Conservation (phyloP, 2,329 filamentous ascomycete genomes). For the Penicillium oxalicum region DNA sequence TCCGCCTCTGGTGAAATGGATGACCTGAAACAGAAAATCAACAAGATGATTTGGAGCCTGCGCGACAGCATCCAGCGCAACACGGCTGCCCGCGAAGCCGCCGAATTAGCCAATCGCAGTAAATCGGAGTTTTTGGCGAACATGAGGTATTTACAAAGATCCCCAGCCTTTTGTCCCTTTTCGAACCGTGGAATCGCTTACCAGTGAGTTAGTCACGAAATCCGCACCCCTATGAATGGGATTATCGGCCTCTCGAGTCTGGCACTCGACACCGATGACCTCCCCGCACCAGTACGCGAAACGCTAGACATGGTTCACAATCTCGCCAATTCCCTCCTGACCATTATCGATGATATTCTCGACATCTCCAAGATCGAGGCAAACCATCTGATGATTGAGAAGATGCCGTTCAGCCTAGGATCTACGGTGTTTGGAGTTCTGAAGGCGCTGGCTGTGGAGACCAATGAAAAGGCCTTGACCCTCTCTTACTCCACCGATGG, state of each 20-base stretch:
- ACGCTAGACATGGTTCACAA: conserved; percentile 97
- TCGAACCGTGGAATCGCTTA: conserved; percentile 1
- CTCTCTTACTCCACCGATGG: conserved; percentile 86
- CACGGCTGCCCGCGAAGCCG: conserved; percentile 84
- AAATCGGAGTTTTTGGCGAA: conserved; percentile 96
- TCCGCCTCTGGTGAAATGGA: conserved; percentile 97
- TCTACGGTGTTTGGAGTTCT: conserved; percentile 94
- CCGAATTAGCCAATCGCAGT: conserved; percentile 89
- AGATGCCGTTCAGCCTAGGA: conserved; percentile 86
- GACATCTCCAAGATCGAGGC: conserved; percentile 73
- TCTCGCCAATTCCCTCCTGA: conserved; percentile 83
- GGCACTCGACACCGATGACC: conserved; percentile 82
- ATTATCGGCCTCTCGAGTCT: conserved; percentile 95
- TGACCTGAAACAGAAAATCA: conserved; percentile 94
- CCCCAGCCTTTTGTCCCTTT: not conserved
- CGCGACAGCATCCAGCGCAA: conserved; percentile 92
- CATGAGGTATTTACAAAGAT: conserved; percentile 54
- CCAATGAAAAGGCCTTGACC: conserved; percentile 88
- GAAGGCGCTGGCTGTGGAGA: conserved; percentile 86
- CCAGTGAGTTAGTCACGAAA: conserved; percentile 62
- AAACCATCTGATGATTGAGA: conserved; percentile 91
- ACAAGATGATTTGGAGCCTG: conserved; percentile 92
- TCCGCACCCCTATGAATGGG: conserved; percentile 90
- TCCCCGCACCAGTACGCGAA: conserved; percentile 86
- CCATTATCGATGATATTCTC: conserved; percentile 77